Evolutionary conservation across 2,329 filamentous ascomycete genomes (phyloP), one percentile per base, ranked within the genome.

Genomic region (Plectosphaerella sp.): DNA sequence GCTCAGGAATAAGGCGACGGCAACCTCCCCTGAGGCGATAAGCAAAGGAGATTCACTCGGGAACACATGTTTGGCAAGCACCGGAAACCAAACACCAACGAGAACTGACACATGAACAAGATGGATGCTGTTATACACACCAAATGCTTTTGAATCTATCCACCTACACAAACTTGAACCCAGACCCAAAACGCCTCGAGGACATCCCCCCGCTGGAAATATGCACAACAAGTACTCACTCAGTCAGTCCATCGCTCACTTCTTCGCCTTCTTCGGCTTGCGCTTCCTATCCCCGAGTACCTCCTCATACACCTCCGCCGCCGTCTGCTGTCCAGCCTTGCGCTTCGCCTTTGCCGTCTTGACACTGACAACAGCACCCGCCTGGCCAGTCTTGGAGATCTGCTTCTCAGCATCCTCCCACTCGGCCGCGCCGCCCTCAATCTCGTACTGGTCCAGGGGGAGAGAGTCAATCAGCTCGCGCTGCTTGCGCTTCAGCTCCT

Each of bases 401-500:
- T 91, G 86, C 64, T 88, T 87, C 71, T 97, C 92, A 1, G 86
- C 85, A 9, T 84, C 83, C 48, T 80, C 73, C 86, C 86, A 88
- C 2, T 76, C 83, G 0, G 80, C 78, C 0, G 76, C 77, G 35
- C 82, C 78, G 43, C 76, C 82, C 48, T 85, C 83, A 39, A 88
- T 80, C 64, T 87, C 84, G 61, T 86, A 87, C 59, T 89, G 86
- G 63, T 96, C 91, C 49, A 97, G 77, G 45, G 93, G 92, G 56
- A 97, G 74, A 57, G 91, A 88, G 74, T 97, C 89, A 63, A 97
- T 96, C 58, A 97, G 76, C 59, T 90, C 89, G 61, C 88, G 84
- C 70, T 96, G 90, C 71, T 93, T 89, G 68, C 89, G 85, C 59
- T 82, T 83, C 62, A 96, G 74, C 54, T 83, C 84, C 47, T 76